Percentiles rank a stretch among this genome's conserved stretches.
Evolutionary conservation across 192 early-diverging fungal genomes (phyloP).

Genomic region (Umbelopsis sp.): DNA sequence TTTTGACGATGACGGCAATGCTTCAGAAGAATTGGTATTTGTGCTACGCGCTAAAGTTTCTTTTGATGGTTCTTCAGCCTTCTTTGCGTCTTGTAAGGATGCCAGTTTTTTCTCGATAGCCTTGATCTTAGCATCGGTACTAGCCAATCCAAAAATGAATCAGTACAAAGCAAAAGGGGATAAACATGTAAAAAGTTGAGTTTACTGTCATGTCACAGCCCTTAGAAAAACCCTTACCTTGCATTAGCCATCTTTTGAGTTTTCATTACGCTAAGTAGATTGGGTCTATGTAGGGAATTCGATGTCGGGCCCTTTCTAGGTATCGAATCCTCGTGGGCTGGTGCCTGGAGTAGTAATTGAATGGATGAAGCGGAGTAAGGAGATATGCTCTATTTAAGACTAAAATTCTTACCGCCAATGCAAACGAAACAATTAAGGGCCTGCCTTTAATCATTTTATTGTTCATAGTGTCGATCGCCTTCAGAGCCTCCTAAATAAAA

Average conservation of each 20-base stretch:
- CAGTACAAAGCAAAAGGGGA: not conserved
- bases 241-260: conserved; percentile 50
- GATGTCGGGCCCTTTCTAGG: conserved; percentile 32
- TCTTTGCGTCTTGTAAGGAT: conserved; percentile 26
- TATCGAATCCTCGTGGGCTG: conserved; percentile 41
- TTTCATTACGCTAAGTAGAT: conserved; percentile 45
- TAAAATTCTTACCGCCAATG: conserved; percentile 47
- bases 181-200: not conserved
- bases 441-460: conserved; percentile 53
- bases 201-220: no score
- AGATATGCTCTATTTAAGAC: not conserved
- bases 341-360: conserved; percentile 31
- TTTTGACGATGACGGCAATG: conserved; percentile 9
- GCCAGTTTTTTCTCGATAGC: conserved; percentile 71
- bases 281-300: conserved; percentile 35
- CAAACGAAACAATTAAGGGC: conserved; percentile 62
- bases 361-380: not conserved
- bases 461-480: conserved; percentile 59
- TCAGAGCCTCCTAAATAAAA: conserved; percentile 45
- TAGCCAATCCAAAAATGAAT: conserved; percentile 6
- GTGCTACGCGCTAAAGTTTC: not conserved
- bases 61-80: not conserved
- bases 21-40: not conserved
- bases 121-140: conserved; percentile 64
- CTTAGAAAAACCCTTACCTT: conserved; percentile 22